Evolutionary conservation across 2,329 filamentous ascomycete species (phyloP).

Genomic region (Aureobasidium namibiae): DNA sequence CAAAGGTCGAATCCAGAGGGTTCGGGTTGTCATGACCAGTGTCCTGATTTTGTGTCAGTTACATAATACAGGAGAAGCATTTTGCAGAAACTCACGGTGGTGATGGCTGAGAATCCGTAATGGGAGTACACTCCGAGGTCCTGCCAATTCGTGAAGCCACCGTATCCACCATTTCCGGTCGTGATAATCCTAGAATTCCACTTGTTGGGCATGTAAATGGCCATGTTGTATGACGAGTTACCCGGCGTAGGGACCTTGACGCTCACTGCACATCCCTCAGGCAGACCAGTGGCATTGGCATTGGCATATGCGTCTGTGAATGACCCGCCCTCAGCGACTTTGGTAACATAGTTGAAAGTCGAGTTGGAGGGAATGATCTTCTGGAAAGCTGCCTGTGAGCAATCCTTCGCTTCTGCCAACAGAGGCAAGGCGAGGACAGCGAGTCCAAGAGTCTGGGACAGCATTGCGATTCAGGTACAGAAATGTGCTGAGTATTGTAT

Average conservation of each 20-base stretch:
- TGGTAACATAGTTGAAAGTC: conserved; percentile 29
- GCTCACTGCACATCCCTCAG: conserved; percentile 25
- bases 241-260: conserved; percentile 24
- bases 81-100: background rate
- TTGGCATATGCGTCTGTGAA: conserved; percentile 31
- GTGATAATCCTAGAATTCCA: conserved; percentile 26
- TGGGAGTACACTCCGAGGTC: conserved; percentile 34
- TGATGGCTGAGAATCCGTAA: background rate
- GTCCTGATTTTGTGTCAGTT: conserved; percentile 34
- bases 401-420: conserved; percentile 18
- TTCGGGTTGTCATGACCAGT: conserved; percentile 36
- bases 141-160: conserved; percentile 40
- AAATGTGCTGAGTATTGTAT: background rate
- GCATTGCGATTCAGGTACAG: background rate
- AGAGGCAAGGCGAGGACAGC: background rate
- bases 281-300: conserved; percentile 34
- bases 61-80: conserved; percentile 30
- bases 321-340: conserved; percentile 27
- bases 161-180: conserved; percentile 40
- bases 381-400: conserved; percentile 27
- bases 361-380: conserved; percentile 27
- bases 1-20: conserved; percentile 29
- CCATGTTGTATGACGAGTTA: conserved; percentile 24
- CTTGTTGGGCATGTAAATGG: conserved; percentile 24
- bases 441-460: background rate